Evolutionary conservation across 352 stramenopile genomes (phyloP).

Genomic region (Globisporangium rhizosaccharum): DNA sequence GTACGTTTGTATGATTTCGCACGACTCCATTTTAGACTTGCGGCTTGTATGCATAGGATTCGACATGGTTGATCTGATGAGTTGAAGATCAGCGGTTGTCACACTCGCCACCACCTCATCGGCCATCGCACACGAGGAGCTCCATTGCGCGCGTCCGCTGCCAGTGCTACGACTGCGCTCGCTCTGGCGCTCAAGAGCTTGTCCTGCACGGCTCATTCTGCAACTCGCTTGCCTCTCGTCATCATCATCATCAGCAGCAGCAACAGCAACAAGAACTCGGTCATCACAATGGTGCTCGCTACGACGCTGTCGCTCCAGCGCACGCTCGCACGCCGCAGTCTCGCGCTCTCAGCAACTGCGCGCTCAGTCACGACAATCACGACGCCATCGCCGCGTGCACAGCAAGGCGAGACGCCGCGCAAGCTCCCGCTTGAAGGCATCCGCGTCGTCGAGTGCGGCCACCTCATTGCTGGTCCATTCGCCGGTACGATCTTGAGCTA

Average conservation of each 20-base stretch:
- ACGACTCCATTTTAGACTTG: too few species aligned
- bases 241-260: too few species aligned
- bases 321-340: background rate
- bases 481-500: constrained; percentile 83
- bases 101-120: too few species aligned
- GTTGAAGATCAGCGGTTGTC: too few species aligned
- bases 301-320: background rate
- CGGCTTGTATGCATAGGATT: too few species aligned
- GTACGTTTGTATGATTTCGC: too few species aligned
- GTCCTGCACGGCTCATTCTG: background rate
- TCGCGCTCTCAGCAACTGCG: background rate
- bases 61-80: too few species aligned
- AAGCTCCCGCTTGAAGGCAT: constrained; percentile 61
- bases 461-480: constrained; percentile 78
- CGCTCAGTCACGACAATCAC: constrained; percentile 14
- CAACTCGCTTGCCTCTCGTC: background rate
- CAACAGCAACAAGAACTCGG: background rate
- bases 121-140: too few species aligned
- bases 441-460: constrained; percentile 73
- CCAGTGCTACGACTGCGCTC: too few species aligned
- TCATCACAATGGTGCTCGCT: background rate
- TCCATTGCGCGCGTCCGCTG: too few species aligned
- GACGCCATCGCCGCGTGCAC: background rate
- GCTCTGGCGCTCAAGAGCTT: too few species aligned
- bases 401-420: background rate